Base-by-base conservation (phyloP, 352 stramenopile genomes). In the Phytophthora pluvialis region DNA sequence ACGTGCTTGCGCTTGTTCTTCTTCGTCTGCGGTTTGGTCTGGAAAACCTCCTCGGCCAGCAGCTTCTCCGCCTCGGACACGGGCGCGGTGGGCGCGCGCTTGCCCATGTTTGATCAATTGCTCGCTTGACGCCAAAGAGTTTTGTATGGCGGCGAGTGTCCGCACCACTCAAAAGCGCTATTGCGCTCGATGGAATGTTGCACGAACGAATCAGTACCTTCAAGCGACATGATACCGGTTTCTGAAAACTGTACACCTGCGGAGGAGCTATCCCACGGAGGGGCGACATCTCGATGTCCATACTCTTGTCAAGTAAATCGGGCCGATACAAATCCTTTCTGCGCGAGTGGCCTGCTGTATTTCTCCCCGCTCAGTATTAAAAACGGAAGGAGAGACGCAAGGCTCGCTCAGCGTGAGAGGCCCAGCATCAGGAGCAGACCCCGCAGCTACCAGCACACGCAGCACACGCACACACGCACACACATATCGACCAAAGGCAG, bases 31-130 rank as follows among this genome's bases (percentile, higher is more conserved):
- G 64, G 47, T 10, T 58, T 64, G 31, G 43, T 50, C 61, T 83
- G 69, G 54, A 92, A 92, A 36, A 92, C 60, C 28, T 89, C 70
- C 36, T 77, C 67, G 5, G 70, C 76, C 58, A 92, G 70, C 44
- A 77, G 68, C 70, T 78, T 76, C 58, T 92, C 83, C 49, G 84
- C 77, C 38, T 67, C 64, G 21, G 64, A 65, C 29, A 73, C 64
- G 5, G 64, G 40, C 25, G 58, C 50, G 9, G 26, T 28, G 13
- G 70, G 63, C 21, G 70, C 64, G 25, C 75, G 77, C 68, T 88
- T 88, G 60, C 77, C 77, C 80, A 89, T 89, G 31, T 2, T 80
- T 45, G 32, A 11, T 38, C 6, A 42, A 35, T 32, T 21, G 21
- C 21, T 21, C 21, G 21, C 21, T 21, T 21, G 31, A 40, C 28